Conservation (phyloP, 345 rosid genomes). For the Murraya koenigii region DNA sequence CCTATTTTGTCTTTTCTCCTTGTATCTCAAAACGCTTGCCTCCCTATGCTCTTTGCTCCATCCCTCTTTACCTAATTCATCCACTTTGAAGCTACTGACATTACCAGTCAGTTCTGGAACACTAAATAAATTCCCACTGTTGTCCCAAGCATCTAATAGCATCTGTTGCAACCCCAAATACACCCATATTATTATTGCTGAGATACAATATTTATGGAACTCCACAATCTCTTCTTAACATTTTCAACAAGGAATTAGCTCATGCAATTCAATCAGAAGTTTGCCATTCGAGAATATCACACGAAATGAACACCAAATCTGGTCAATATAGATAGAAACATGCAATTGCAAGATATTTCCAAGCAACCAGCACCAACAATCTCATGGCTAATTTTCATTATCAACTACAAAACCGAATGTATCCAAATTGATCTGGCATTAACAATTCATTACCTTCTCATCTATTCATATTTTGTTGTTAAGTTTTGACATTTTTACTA, state of each 20-base stretch:
- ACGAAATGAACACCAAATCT: neutral
- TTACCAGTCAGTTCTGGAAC: conserved; percentile 53
- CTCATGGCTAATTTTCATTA: neutral
- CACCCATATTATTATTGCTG: neutral
- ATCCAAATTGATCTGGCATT: neutral
- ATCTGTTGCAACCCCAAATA: conserved; percentile 36
- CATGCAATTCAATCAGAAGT: neutral
- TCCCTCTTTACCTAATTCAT: conserved; percentile 21
- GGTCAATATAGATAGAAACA: neutral
- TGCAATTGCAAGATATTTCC: neutral
- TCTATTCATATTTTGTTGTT: neutral
- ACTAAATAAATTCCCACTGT: conserved; percentile 40
- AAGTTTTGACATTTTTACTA: too few species aligned
- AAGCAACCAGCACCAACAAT: neutral
- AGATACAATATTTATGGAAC: neutral
- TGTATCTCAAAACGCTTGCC: conserved; percentile 89
- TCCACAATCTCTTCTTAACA: neutral
- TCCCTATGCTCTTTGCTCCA: conserved; percentile 61
- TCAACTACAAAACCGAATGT: neutral
- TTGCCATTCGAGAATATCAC: neutral
- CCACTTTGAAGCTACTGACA: neutral
- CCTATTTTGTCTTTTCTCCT: conserved; percentile 81
- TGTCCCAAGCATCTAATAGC: conserved; percentile 22
- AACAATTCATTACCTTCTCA: neutral
- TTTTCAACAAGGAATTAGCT: neutral